Percentiles rank a stretch among this genome's conserved stretches.
Conservation (phyloP, 1,284 basidiomycete genomes). For the Microbotryomycetes sp. region DNA sequence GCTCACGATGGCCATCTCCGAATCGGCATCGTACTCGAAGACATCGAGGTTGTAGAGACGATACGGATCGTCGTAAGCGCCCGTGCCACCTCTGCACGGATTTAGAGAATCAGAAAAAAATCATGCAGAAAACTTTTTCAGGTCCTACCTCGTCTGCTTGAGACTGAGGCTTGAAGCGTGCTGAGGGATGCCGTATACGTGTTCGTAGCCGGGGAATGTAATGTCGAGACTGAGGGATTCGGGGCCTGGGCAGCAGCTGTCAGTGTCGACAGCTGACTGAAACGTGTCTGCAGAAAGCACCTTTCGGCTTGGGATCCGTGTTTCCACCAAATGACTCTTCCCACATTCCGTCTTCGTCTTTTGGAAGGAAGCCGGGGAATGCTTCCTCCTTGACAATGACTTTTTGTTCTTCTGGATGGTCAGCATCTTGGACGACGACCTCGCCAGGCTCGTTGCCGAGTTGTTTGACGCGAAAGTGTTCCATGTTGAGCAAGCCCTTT, state of each 20-base stretch:
- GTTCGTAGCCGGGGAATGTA: conserved; percentile 79
- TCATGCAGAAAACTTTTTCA: not conserved
- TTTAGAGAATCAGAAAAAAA: not conserved
- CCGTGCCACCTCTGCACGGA: conserved; percentile 44
- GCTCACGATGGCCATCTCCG: conserved; percentile 66
- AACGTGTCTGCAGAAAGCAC: conserved; percentile 43
- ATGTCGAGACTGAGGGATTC: conserved; percentile 90
- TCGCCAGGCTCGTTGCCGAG: conserved; percentile 37
- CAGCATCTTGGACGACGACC: conserved; percentile 34
- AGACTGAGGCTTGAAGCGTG: conserved; percentile 87
- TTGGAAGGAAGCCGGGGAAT: conserved; percentile 39
- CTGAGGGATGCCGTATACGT: conserved; percentile 93
- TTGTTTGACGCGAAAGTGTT: conserved; percentile 77
- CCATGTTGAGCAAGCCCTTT: conserved; percentile 87
- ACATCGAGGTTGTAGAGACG: conserved; percentile 94
- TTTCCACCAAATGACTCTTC: conserved; percentile 80
- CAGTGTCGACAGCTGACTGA: not conserved
- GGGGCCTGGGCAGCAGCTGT: conserved; percentile 55
- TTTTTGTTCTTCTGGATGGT: conserved; percentile 39
- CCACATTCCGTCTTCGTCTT: conserved; percentile 73
- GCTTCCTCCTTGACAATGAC: conserved; percentile 50
- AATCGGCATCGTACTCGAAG: conserved; percentile 90
- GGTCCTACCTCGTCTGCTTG: conserved; percentile 65
- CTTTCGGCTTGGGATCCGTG: conserved; percentile 92
- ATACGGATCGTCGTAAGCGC: conserved; percentile 78